These are phyloP conservation scores for Drechslera avenae DNA, from an alignment of 2,329 filamentous ascomycete species.

Conservation along the genomic window DNA sequence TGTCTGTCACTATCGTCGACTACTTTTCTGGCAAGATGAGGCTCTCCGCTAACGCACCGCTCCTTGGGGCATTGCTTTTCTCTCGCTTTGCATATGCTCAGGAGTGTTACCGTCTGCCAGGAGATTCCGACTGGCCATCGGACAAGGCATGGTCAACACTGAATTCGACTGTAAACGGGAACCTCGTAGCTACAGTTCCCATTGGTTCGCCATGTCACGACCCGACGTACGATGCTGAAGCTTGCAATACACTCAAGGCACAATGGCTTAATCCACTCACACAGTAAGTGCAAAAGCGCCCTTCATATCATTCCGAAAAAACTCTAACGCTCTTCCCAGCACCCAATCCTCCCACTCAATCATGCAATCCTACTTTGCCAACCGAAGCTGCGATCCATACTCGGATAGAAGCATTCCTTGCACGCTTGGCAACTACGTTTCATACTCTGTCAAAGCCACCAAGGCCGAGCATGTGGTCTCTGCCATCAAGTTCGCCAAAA, in stretches of 20 bases:
- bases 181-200: constrained; percentile 48
- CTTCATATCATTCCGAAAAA: no score
- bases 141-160: constrained; percentile 40
- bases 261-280: constrained; percentile 15
- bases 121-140: constrained; percentile 46
- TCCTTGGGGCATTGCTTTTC: no score
- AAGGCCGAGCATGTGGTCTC: constrained; percentile 4
- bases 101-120: no score
- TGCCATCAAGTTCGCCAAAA: constrained; percentile 31
- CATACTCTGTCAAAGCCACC: constrained; percentile 44
- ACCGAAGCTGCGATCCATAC: constrained; percentile 25
- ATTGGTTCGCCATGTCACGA: constrained; percentile 48
- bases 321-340: constrained; percentile 8
- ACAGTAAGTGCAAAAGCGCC: constrained; percentile 29
- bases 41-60: no score
- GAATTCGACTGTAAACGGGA: constrained; percentile 47
- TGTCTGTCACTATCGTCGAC: no score
- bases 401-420: constrained; percentile 11
- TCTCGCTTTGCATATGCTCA: no score
- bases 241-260: constrained; percentile 25
- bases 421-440: constrained; percentile 31
- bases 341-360: constrained; percentile 15
- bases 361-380: constrained; percentile 16
- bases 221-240: constrained; percentile 22
- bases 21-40: no score